Evolutionary conservation across 2,329 filamentous ascomycete genomes (phyloP).

Genomic region (Colletotrichum sp.): DNA sequence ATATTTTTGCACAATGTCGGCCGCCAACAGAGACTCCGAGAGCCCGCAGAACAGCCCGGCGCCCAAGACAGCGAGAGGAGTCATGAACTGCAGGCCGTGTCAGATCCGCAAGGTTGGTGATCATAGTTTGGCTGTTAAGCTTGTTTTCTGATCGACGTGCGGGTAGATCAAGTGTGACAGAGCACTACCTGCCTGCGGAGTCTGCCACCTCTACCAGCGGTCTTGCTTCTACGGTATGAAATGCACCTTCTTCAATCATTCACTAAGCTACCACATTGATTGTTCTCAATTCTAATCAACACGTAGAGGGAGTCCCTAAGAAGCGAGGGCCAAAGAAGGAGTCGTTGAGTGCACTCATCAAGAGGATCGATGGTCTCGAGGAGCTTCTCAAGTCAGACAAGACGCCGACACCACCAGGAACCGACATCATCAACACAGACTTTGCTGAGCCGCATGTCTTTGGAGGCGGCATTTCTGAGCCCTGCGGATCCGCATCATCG

Average conservation of each 20-base stretch:
- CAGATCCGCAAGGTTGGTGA: slow-evolving; percentile 8
- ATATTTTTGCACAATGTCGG: slow-evolving; percentile 1
- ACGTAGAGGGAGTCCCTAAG: slow-evolving; percentile 1
- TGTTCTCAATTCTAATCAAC: neutral
- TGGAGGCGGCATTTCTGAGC: neutral
- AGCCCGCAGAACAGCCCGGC: slow-evolving; percentile 10
- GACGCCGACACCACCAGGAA: neutral
- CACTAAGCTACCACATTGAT: neutral
- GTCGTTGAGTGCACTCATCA: slow-evolving; percentile 12
- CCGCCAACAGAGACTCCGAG: neutral
- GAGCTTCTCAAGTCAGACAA: slow-evolving; percentile 19
- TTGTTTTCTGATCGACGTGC: slow-evolving; percentile 14
- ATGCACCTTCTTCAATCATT: neutral
- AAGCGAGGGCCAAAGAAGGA: slow-evolving; percentile 16
- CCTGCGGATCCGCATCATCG: slow-evolving; percentile 1
- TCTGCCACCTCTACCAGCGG: slow-evolving; percentile 16
- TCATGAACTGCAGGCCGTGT: slow-evolving; percentile 19
- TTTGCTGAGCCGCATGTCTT: neutral
- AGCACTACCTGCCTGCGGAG: slow-evolving; percentile 13
- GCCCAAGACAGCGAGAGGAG: neutral
- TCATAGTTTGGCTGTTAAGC: neutral
- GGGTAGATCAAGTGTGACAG: slow-evolving; percentile 19
- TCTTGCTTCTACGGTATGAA: slow-evolving; percentile 12
- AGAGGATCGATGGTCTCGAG: slow-evolving; percentile 12
- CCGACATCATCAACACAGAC: neutral